Base-by-base conservation (phyloP, 345 rosid species). In the Salix udensis region DNA sequence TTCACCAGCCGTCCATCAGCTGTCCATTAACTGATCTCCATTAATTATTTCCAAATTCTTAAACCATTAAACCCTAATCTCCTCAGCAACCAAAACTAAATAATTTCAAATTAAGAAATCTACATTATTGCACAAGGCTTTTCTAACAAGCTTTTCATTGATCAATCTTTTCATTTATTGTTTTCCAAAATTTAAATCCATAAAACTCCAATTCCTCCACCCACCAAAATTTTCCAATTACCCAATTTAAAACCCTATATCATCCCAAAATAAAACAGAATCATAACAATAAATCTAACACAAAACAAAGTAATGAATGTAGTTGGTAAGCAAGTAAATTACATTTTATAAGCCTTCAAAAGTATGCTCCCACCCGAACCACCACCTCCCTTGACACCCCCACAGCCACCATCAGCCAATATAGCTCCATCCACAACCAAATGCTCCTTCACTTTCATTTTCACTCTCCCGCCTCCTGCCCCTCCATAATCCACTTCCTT, bases 361-460 rank as follows among this genome's bases (percentile, higher is more conserved):
- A 61, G 78, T 84, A 96, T 85, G 83, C 98, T 92, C 48, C 99
- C 99, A 73, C 98, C 99, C 71, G 98, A 87, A 15, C 99, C 99
- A 61, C 99, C 99, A 28, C 98, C 99, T 24, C 99, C 99, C 76
- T 88, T 91, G 73, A 37, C 79, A 71, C 98, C 97, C 55, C 96
- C 98, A 78, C 89, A 84, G 55, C 85, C 98, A 55, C 99, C 99
- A 46, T 94, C 91, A 16, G 97, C 97, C 89, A 87, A 84, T 77
- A 96, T 50, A 79, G 75, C 82, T 65, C 94, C 99, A 44, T 92
- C 88, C 73, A 96, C 86, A 66, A 83, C 88, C 82, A 94, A 48
- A 53, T 76, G 68, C 73, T 70, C 90, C 68, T 23, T 69, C 55
- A 96, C 83, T 21, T 75, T 76, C 84, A 94, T 64, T 85, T 79